Evolutionary conservation across 2,329 filamentous ascomycete species (phyloP).

Genomic region (Fusarium sp.): DNA sequence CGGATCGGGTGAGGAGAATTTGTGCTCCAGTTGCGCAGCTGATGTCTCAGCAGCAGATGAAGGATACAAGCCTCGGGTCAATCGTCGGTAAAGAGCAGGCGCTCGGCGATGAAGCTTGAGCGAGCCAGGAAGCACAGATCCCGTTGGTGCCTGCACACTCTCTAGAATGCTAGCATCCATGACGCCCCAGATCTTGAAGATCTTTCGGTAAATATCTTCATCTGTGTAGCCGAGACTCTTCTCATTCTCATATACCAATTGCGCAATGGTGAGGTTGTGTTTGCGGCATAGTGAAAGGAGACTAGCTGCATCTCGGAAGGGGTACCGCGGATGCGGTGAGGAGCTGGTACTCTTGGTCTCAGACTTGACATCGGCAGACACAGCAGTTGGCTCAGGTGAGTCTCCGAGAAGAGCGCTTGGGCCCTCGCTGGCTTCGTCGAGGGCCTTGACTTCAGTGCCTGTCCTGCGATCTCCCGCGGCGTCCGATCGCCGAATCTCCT

Average conservation of each 20-base stretch:
- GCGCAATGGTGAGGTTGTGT: slow-evolving; percentile 65
- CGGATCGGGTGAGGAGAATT: slow-evolving; percentile 17
- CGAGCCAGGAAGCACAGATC: slow-evolving; percentile 60
- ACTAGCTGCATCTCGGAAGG: slow-evolving; percentile 62
- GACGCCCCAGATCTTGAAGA: slow-evolving; percentile 64
- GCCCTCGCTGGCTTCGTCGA: slow-evolving; percentile 44
- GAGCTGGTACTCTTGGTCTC: slow-evolving; percentile 32
- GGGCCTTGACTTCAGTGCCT: slow-evolving; percentile 58
- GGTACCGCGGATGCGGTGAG: slow-evolving; percentile 58
- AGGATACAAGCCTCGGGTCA: slow-evolving; percentile 62
- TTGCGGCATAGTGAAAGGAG: slow-evolving; percentile 62
- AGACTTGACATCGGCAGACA: slow-evolving; percentile 34
- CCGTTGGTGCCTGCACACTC: slow-evolving; percentile 60
- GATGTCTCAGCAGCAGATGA: slow-evolving; percentile 40
- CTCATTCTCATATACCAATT: slow-evolving; percentile 66
- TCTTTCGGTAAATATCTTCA: slow-evolving; percentile 62
- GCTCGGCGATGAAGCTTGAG: slow-evolving; percentile 63
- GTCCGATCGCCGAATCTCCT: slow-evolving; percentile 62
- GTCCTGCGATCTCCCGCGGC: slow-evolving; percentile 61
- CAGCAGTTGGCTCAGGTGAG: slow-evolving; percentile 6
- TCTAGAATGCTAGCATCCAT: slow-evolving; percentile 66
- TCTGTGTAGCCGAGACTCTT: slow-evolving; percentile 65
- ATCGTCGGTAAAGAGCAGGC: slow-evolving; percentile 59
- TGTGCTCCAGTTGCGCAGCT: slow-evolving; percentile 29
- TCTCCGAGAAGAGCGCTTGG: slow-evolving; percentile 25